These are phyloP conservation scores for Xylaria telfairii DNA, from an alignment of 495 filamentous ascomycete species.

Conservation along the genomic window DNA sequence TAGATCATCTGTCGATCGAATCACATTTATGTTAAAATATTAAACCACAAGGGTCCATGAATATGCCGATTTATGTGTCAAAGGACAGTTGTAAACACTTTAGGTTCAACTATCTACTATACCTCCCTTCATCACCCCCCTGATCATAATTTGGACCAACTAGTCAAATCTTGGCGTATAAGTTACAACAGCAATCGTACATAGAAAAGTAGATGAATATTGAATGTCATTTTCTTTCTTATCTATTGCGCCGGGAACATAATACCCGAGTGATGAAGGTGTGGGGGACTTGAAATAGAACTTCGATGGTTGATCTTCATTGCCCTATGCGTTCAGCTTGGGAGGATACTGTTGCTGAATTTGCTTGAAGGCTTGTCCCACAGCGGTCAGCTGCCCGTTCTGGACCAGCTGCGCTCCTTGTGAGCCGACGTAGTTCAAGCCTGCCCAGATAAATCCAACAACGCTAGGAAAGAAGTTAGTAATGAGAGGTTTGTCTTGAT, in stretches of 20 bases:
- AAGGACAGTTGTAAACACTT: too few relatives aligned
- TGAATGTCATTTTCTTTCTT: not conserved
- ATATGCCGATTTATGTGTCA: too few relatives aligned
- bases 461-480: not conserved
- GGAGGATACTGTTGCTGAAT: constrained; percentile 3
- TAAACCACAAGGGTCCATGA: too few relatives aligned
- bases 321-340: not conserved
- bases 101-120: too few relatives aligned
- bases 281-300: not conserved
- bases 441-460: constrained; percentile 2
- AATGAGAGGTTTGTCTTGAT: not conserved
- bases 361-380: not conserved
- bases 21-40: too few relatives aligned
- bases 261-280: not conserved
- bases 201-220: not conserved
- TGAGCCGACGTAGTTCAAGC: not conserved
- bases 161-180: not conserved
- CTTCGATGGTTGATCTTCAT: not conserved
- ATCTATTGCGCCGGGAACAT: not conserved
- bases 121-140: too few relatives aligned
- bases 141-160: not conserved
- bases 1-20: too few relatives aligned
- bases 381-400: not conserved
- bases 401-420: not conserved
- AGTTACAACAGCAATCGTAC: not conserved